Evolutionary conservation across 495 filamentous ascomycete species (phyloP).

Genomic region (Trichoderma reesei): DNA sequence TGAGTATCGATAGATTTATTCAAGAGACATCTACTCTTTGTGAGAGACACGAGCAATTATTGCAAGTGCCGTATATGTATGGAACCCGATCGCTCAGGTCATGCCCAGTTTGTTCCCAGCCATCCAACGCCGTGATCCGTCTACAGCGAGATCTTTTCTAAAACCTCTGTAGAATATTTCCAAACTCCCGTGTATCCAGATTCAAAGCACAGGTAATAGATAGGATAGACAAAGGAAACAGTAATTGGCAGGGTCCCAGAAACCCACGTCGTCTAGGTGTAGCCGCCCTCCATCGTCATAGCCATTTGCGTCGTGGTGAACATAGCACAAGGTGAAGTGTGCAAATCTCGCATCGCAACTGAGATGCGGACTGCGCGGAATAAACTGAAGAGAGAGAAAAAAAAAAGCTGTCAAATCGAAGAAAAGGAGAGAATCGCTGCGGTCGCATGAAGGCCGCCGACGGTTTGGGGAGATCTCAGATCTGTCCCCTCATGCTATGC

Average conservation of each 20-base stretch:
- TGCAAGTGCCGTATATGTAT: no score
- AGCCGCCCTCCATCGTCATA: constrained; percentile 1
- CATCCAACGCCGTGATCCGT: neutral
- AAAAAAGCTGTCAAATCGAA: neutral
- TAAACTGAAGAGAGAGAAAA: neutral
- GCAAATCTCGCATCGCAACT: neutral
- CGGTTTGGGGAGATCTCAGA: neutral
- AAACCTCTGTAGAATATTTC: neutral
- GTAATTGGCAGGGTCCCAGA: neutral
- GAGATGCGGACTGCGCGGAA: neutral
- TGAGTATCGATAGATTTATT: no score
- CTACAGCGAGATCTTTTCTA: neutral
- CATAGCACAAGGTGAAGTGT: neutral
- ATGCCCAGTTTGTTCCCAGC: neutral
- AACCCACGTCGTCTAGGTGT: neutral
- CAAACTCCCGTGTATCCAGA: neutral
- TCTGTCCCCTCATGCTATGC: neutral
- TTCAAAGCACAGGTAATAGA: neutral
- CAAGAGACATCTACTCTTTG: no score
- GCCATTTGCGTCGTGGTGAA: constrained; percentile 7
- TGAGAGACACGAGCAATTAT: neutral
- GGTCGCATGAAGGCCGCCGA: neutral
- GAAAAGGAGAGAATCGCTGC: neutral
- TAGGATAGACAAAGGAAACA: neutral
- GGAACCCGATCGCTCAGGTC: neutral